phyloP scores from a whole-genome alignment of 208 protist genomes.

The Leishmania tropica region DNA sequence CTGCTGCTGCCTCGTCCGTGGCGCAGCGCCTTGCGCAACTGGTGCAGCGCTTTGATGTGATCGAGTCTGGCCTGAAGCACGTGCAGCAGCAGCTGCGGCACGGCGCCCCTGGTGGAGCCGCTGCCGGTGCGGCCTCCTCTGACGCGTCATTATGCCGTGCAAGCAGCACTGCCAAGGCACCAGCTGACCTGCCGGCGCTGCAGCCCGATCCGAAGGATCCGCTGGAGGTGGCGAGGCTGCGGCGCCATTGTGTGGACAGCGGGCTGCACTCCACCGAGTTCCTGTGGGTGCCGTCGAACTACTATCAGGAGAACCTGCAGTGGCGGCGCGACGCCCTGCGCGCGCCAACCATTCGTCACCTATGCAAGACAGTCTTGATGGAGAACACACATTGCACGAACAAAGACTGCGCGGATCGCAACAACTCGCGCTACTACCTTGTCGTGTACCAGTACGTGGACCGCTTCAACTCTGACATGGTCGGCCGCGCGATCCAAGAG shows the following conservation, averaged over 20 bases:
- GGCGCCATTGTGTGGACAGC: conserved; percentile 48
- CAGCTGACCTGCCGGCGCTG: conserved; percentile 36
- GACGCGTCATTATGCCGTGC: background rate
- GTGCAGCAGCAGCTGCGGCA: conserved; percentile 19
- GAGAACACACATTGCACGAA: conserved; percentile 92
- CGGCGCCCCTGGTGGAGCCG: background rate
- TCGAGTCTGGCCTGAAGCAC: conserved; percentile 40
- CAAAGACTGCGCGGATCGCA: conserved; percentile 55
- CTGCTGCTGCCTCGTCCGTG: background rate
- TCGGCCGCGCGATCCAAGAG: conserved; percentile 60
- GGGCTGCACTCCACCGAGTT: conserved; percentile 66
- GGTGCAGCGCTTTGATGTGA: conserved; percentile 40
- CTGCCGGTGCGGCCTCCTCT: background rate
- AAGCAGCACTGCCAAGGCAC: conserved; percentile 7
- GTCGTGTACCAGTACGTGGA: conserved; percentile 87
- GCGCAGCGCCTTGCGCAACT: conserved; percentile 47
- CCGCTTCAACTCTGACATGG: conserved; percentile 71
- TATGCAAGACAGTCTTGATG: conserved; percentile 94
- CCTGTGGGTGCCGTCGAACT: conserved; percentile 85
- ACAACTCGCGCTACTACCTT: conserved; percentile 87
- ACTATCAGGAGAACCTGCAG: conserved; percentile 84
- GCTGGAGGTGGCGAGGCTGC: conserved; percentile 62
- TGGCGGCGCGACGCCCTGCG: conserved; percentile 80
- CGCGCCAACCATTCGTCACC: conserved; percentile 73
- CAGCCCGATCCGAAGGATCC: conserved; percentile 70